Evolutionary conservation across 371 early-diverging fungal genomes (phyloP), one percentile per base, ranked within the genome.

Genomic region (Mucor saturninus): DNA sequence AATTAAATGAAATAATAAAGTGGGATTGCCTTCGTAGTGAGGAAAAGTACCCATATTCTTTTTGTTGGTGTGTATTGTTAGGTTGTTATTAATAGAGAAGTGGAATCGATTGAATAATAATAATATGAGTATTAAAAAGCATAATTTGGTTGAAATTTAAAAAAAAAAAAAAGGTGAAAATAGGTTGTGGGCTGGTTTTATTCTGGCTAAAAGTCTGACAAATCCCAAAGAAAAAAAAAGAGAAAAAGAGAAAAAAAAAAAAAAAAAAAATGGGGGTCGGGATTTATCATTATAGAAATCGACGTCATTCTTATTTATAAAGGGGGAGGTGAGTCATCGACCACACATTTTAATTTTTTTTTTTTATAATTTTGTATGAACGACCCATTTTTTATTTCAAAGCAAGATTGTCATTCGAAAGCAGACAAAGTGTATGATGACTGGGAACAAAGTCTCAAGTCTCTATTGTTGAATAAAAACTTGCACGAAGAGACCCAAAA

Each of bases 401-500:
- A 62, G 54, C 68, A 74, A 39, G 69, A 73, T 46, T 68, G 69
- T 43, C 77, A 71, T 58, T 40, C 53, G 38, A 72, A 62, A 30
- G 57, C 70, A 10, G 72, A 65, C 43, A 62, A 64, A 38, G 58
- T 67, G 4, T 50, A 64, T 37, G 74, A 74, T 2, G 69, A 71
- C 15, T 73, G 72, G 72, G 54, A 64, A n/a, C 63, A 69, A 29
- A 52, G 62, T 28, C 61, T 75, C 14, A 72, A 69, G 55, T 49
- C 62, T 40, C 54, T 42, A 1, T 5, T 50, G 3, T 30, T 28
- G 38, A 51, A 39, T 39, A 43, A 43, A 32, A 59, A 62, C 35
- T 21, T 63, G 6, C 62, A 61, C 46, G 72, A 74, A 4, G 66
- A 69, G 1, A 61, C 67, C 1, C 62, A 62, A 31, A 73, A 58